Evolutionary conservation across 441 rosid genomes (phyloP).

Genomic region (Arabidopsis hybrid): DNA sequence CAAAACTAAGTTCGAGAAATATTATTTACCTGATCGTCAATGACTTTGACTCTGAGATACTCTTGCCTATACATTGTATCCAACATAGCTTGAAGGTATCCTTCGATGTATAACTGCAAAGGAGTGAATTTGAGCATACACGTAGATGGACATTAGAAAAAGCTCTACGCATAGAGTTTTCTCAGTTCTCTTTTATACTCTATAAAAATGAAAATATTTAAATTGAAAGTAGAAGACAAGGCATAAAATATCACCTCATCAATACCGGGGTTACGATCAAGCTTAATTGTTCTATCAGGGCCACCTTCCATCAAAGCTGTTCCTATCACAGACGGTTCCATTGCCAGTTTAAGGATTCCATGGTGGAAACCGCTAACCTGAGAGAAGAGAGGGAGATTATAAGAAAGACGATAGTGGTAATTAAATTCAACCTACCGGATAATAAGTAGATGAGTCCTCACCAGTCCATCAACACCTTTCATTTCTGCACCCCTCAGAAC

Average conservation of each 20-base stretch:
- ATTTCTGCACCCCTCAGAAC: constrained; percentile 91
- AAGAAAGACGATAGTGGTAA: constrained; percentile 11
- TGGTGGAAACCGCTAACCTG: constrained; percentile 92
- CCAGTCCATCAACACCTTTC: constrained; percentile 97
- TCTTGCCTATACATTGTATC: constrained; percentile 90
- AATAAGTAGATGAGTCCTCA: constrained; percentile 45
- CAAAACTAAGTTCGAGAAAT: neutral
- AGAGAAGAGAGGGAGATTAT: constrained; percentile 28
- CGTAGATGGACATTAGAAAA: neutral
- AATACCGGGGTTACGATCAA: constrained; percentile 84
- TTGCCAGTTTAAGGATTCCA: constrained; percentile 91
- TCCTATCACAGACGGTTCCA: constrained; percentile 94
- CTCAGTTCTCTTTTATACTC: constrained; percentile 8
- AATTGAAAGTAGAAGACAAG: constrained; percentile 27
- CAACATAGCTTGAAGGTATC: constrained; percentile 97
- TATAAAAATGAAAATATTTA: neutral
- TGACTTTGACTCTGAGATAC: constrained; percentile 91
- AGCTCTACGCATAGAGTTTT: neutral
- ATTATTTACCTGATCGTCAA: constrained; percentile 79
- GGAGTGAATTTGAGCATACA: constrained; percentile 23
- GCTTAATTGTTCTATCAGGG: constrained; percentile 90
- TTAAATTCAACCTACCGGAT: constrained; percentile 17
- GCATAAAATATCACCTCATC: constrained; percentile 73
- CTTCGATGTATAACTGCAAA: constrained; percentile 90
- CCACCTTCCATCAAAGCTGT: constrained; percentile 94